phyloP scores from a whole-genome alignment of 129 eudicot genomes.

The Tagetes erecta region DNA sequence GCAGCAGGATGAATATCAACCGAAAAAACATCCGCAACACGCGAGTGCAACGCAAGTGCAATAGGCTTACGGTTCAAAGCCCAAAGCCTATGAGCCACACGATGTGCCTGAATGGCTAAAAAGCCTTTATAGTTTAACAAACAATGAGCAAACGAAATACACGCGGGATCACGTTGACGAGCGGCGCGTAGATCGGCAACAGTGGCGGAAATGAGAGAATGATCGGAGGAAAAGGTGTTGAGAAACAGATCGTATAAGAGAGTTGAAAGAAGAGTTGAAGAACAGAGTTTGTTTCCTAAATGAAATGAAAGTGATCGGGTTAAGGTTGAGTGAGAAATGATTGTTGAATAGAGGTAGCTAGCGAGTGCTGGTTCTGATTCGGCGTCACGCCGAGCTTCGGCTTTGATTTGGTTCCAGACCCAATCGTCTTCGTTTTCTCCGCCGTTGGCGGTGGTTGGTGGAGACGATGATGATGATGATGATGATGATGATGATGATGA shows the following conservation, averaged over 20 bases:
- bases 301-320: conserved; percentile 54
- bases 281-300: conserved; percentile 57
- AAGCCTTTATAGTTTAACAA: conserved; percentile 64
- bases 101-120: conserved; percentile 56
- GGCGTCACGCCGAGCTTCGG: conserved; percentile 62
- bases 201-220: conserved; percentile 35
- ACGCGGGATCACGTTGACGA: conserved; percentile 52
- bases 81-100: conserved; percentile 60
- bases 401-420: conserved; percentile 57
- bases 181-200: conserved; percentile 62
- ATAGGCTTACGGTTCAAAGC: conserved; percentile 47
- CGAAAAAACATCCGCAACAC: conserved; percentile 58
- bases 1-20: conserved; percentile 73
- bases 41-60: conserved; percentile 55
- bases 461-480: conserved; percentile 10
- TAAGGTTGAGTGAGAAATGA: conserved; percentile 55
- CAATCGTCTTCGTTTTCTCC: conserved; percentile 34
- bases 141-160: conserved; percentile 56
- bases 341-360: conserved; percentile 57
- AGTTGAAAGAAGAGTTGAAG: conserved; percentile 54
- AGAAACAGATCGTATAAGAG: conserved; percentile 52
- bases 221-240: conserved; percentile 40
- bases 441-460: conserved; percentile 30
- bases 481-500: too few relatives aligned
- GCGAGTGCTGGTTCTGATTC: conserved; percentile 66